Evolutionary conservation across 2,329 filamentous ascomycete genomes (phyloP).

Genomic region (Trichothecium roseum): DNA sequence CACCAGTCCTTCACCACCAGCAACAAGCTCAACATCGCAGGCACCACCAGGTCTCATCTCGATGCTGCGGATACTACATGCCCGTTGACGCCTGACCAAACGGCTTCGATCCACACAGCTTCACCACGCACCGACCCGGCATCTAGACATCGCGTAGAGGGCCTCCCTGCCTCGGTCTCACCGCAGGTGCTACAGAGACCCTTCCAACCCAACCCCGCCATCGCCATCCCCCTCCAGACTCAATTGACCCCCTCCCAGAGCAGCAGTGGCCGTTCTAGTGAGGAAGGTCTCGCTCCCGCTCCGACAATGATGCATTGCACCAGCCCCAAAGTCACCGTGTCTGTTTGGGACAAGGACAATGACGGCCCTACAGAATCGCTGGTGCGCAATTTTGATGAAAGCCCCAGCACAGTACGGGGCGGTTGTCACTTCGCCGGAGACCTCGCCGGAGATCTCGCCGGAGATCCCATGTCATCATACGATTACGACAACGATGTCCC

Average conservation of each 20-base stretch:
- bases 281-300: slow-evolving; percentile 31
- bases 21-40: slow-evolving; percentile 3
- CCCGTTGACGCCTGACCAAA: slow-evolving; percentile 42
- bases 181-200: slow-evolving; percentile 31
- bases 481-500: slow-evolving; percentile 12
- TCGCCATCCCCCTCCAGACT: slow-evolving; percentile 15
- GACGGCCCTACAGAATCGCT: slow-evolving; percentile 20
- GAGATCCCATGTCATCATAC: slow-evolving; percentile 23
- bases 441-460: slow-evolving; percentile 27
- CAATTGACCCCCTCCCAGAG: slow-evolving; percentile 40
- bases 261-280: slow-evolving; percentile 38
- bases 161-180: slow-evolving; percentile 25
- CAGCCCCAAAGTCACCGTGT: slow-evolving; percentile 47
- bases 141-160: slow-evolving; percentile 11
- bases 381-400: slow-evolving; percentile 24
- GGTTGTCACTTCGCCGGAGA: slow-evolving; percentile 29
- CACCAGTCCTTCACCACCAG: slow-evolving; percentile 9
- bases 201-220: slow-evolving; percentile 21
- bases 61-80: slow-evolving; percentile 19
- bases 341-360: slow-evolving; percentile 40
- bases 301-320: slow-evolving; percentile 11
- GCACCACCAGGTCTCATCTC: slow-evolving; percentile 9
- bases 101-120: slow-evolving; percentile 34
- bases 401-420: slow-evolving; percentile 22
- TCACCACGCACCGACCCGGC: slow-evolving; percentile 26